A percentile compares a stretch with the other conserved stretches of the same genome.
Conservation (phyloP, 2,329 filamentous ascomycete genomes). For the Cladosporium sphaerospermum region DNA sequence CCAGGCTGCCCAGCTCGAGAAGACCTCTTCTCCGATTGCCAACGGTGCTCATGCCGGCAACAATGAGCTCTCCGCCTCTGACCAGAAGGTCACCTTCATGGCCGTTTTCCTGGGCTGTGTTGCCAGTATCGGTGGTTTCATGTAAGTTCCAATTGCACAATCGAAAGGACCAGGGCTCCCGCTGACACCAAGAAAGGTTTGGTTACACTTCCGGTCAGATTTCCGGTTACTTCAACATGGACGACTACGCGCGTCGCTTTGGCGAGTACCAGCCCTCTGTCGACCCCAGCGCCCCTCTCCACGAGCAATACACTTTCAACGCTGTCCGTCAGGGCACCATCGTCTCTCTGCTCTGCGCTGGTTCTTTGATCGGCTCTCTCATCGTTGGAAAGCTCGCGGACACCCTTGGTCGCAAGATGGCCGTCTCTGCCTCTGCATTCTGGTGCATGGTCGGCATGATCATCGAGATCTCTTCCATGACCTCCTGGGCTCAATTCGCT, state of each 20-base stretch:
- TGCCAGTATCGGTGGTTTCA: conserved; percentile 50
- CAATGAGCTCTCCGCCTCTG: conserved; percentile 15
- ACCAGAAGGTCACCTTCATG: conserved; percentile 28
- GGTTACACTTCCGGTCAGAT: conserved; percentile 60
- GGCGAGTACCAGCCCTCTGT: conserved; percentile 35
- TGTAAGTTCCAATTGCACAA: conserved; percentile 24
- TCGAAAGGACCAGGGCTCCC: background rate
- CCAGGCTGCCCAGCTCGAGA: conserved; percentile 27
- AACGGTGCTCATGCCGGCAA: conserved; percentile 7
- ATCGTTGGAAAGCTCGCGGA: conserved; percentile 1
- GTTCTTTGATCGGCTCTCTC: conserved; percentile 3
- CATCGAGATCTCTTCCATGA: conserved; percentile 35
- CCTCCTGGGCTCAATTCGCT: conserved; percentile 19
- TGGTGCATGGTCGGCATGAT: conserved; percentile 36
- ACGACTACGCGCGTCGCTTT: conserved; percentile 53
- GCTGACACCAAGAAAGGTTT: conserved; percentile 30
- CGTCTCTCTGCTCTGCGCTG: conserved; percentile 8
- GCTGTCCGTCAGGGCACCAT: conserved; percentile 34
- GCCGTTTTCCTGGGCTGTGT: conserved; percentile 49
- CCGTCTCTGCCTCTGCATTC: background rate
- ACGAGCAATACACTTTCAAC: conserved; percentile 24
- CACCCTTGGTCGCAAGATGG: background rate
- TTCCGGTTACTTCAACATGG: conserved; percentile 39
- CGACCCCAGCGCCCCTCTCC: conserved; percentile 28
- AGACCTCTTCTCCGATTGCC: conserved; percentile 17